Evolutionary conservation across 2,329 filamentous ascomycete species (phyloP).

Genomic region (Aureobasidium zeae): DNA sequence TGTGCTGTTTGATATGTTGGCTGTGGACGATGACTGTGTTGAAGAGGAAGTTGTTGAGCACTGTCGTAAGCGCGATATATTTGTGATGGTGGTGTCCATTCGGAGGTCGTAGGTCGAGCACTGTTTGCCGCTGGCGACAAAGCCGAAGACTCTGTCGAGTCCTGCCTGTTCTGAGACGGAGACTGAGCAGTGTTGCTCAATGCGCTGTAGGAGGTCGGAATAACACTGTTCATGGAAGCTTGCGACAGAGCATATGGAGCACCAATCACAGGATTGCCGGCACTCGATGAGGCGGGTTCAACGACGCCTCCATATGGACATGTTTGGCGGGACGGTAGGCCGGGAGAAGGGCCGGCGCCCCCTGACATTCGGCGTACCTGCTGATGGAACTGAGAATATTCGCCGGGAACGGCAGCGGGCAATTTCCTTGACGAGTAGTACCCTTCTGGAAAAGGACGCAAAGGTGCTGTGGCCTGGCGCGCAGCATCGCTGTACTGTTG

Average conservation of each 20-base stretch:
- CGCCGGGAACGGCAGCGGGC: constrained; percentile 29
- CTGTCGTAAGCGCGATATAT: constrained; percentile 17
- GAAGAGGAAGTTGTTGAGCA: constrained; percentile 2
- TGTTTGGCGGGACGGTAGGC: constrained; percentile 11
- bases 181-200: neutral
- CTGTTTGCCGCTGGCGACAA: constrained; percentile 18
- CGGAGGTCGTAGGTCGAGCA: constrained; percentile 18
- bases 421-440: constrained; percentile 30
- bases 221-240: neutral
- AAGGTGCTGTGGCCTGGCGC: constrained; percentile 19
- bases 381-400: constrained; percentile 28
- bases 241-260: neutral
- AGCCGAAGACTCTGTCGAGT: neutral
- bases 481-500: constrained; percentile 23
- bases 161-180: neutral
- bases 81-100: constrained; percentile 31
- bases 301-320: constrained; percentile 3
- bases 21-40: constrained; percentile 16
- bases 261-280: constrained; percentile 2
- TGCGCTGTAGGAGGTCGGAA: neutral
- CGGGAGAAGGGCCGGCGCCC: constrained; percentile 6
- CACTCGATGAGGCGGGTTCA: neutral
- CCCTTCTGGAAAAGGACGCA: constrained; percentile 29
- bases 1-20: constrained; percentile 37
- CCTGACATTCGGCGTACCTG: constrained; percentile 22